Conservation (phyloP, 2,329 filamentous ascomycete species). For the Paraphaeosphaeria sporulosa region DNA sequence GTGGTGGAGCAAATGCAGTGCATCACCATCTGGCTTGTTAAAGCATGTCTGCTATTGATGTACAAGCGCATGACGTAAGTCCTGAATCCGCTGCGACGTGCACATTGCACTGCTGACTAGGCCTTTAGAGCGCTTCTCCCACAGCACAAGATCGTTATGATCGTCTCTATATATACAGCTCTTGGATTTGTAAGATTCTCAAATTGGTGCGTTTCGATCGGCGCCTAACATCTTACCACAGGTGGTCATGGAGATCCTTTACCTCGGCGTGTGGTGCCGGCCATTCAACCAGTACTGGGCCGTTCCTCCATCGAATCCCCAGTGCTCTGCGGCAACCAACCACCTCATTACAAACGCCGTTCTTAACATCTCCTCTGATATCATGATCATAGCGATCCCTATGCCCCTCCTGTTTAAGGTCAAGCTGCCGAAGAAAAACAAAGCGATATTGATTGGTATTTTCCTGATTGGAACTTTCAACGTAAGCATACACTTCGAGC, state of each 20-base stretch:
- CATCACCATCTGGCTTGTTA: constrained; percentile 60
- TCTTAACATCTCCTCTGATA: constrained; percentile 57
- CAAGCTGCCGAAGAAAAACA: constrained; percentile 56
- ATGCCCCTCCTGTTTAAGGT: constrained; percentile 56
- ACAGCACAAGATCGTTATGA: constrained; percentile 48
- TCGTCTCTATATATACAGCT: constrained; percentile 55
- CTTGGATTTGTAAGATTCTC: constrained; percentile 51
- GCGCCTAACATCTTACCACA: constrained; percentile 10
- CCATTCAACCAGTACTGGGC: constrained; percentile 63
- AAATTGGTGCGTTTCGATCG: neutral
- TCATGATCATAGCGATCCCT: constrained; percentile 56
- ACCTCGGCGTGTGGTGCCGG: constrained; percentile 64
- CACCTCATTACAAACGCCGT: constrained; percentile 51
- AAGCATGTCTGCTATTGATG: constrained; percentile 62
- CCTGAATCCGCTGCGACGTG: neutral
- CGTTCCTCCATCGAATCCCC: constrained; percentile 51
- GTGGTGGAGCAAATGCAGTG: constrained; percentile 63
- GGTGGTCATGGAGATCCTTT: constrained; percentile 56
- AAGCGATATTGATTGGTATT: constrained; percentile 61
- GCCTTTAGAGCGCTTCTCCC: constrained; percentile 24
- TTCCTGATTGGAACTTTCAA: constrained; percentile 62
- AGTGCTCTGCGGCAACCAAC: constrained; percentile 54
- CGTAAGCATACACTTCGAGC: constrained; percentile 21
- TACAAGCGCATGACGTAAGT: constrained; percentile 59
- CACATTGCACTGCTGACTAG: neutral